A percentile compares a stretch with the other conserved stretches of the same genome.
These are phyloP conservation scores for Apiospora rasikravindrae DNA, from an alignment of 2,329 filamentous ascomycete genomes.

Conservation along the genomic window DNA sequence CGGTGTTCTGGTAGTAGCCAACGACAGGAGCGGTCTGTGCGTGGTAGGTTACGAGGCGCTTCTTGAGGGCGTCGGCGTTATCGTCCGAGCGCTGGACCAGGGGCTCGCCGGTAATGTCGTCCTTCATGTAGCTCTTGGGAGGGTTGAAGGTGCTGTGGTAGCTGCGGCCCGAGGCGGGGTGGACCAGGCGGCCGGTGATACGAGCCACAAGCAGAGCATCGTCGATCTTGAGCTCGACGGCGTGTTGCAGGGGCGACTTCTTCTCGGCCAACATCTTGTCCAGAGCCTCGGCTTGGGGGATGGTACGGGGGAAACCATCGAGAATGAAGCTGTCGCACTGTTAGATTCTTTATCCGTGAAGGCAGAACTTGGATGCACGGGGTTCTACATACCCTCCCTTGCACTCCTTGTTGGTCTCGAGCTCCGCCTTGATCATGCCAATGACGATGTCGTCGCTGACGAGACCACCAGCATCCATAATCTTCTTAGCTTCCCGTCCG, in stretches of 20 bases:
- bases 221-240: slow-evolving; percentile 95
- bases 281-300: slow-evolving; percentile 91
- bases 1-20: slow-evolving; percentile 94
- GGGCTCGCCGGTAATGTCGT: slow-evolving; percentile 96
- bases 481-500: slow-evolving; percentile 98
- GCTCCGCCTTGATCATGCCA: slow-evolving; percentile 98
- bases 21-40: slow-evolving; percentile 91
- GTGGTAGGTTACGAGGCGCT: slow-evolving; percentile 93
- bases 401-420: slow-evolving; percentile 93
- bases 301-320: slow-evolving; percentile 96
- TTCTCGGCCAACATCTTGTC: slow-evolving; percentile 85
- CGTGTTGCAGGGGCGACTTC: slow-evolving; percentile 88
- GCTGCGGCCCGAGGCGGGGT: slow-evolving; percentile 93
- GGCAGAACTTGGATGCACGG: slow-evolving; percentile 21
- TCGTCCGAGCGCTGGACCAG: slow-evolving; percentile 96
- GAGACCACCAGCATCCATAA: slow-evolving; percentile 97
- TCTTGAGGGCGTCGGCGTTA: slow-evolving; percentile 94
- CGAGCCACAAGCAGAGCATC: slow-evolving; percentile 91
- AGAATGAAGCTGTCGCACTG: slow-evolving; percentile 82
- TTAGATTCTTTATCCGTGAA: not conserved
- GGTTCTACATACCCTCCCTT: slow-evolving; percentile 79
- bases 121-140: slow-evolving; percentile 90
- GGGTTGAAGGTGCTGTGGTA: slow-evolving; percentile 99
- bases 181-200: slow-evolving; percentile 94
- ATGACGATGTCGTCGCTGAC: slow-evolving; percentile 99